Conservation (phyloP, 176 grass and related monocot species). For the Saccharum spontaneum region DNA sequence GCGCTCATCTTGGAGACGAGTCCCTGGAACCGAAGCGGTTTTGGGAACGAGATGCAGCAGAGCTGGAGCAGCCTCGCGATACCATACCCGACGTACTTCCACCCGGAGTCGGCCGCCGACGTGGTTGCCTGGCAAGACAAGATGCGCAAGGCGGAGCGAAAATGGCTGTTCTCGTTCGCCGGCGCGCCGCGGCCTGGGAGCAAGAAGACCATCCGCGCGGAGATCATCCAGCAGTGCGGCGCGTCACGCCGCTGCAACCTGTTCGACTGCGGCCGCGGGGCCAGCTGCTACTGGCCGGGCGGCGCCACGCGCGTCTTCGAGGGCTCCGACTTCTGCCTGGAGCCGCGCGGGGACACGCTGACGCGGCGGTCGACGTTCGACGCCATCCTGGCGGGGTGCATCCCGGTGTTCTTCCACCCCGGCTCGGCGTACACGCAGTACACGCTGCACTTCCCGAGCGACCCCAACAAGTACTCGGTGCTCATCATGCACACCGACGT, state of each 20-base stretch:
- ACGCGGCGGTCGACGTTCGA: constrained; percentile 74
- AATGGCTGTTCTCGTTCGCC: constrained; percentile 62
- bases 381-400: constrained; percentile 53
- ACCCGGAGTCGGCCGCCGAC: constrained; percentile 46
- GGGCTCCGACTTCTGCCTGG: too few species aligned
- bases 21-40: too few species aligned
- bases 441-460: constrained; percentile 47
- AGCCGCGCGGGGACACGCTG: not conserved
- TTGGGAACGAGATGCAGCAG: too few species aligned
- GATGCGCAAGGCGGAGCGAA: constrained; percentile 27
- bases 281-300: too few species aligned
- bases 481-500: constrained; percentile 43
- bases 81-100: constrained; percentile 32
- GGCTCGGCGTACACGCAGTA: constrained; percentile 64
- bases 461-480: constrained; percentile 45
- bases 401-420: constrained; percentile 57
- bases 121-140: constrained; percentile 45
- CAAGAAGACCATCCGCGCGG: not conserved
- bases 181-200: constrained; percentile 5
- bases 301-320: not conserved
- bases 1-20: too few species aligned
- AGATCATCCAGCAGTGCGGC: constrained; percentile 47
- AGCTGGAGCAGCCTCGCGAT: too few species aligned
- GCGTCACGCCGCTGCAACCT: constrained; percentile 47
- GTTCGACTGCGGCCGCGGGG: constrained; percentile 41